phyloP scores from a whole-genome alignment of 768 basidiomycete species.

The Royoungia palumana region DNA sequence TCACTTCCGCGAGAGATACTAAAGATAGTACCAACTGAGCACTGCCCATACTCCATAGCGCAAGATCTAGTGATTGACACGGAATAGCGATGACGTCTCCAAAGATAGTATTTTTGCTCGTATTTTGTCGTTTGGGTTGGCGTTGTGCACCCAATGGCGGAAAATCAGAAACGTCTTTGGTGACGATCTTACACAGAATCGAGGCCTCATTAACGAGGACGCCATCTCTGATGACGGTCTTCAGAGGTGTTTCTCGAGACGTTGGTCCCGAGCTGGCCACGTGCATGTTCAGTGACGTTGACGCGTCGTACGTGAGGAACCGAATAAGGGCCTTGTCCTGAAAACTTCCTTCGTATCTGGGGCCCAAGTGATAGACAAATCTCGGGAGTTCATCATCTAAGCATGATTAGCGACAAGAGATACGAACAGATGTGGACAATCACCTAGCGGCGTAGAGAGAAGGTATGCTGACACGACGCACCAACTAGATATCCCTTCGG shows the following conservation, averaged over 20 bases:
- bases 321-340: conserved; percentile 66
- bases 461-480: conserved; percentile 66
- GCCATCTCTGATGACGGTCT: conserved; percentile 42
- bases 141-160: conserved; percentile 10
- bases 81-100: conserved; percentile 64
- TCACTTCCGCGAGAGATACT: conserved; percentile 72
- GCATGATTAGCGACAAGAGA: conserved; percentile 11
- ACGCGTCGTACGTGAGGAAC: conserved; percentile 82
- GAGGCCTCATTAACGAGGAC: conserved; percentile 35
- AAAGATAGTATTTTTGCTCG: conserved; percentile 5
- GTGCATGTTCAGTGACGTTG: conserved; percentile 80
- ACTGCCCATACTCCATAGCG: conserved; percentile 82
- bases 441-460: conserved; percentile 57
- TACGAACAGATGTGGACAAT: not conserved
- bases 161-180: conserved; percentile 17
- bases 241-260: conserved; percentile 38
- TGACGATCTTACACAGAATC: conserved; percentile 41
- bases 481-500: conserved; percentile 45
- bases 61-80: conserved; percentile 63
- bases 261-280: conserved; percentile 48
- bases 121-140: not conserved
- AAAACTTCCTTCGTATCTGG: conserved; percentile 72
- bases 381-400: conserved; percentile 69
- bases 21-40: conserved; percentile 68
- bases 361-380: conserved; percentile 78